Percentiles rank a stretch among this genome's conserved stretches.
Evolutionary conservation across 495 filamentous ascomycete species (phyloP).

Genomic region (Penicillium canariense): DNA sequence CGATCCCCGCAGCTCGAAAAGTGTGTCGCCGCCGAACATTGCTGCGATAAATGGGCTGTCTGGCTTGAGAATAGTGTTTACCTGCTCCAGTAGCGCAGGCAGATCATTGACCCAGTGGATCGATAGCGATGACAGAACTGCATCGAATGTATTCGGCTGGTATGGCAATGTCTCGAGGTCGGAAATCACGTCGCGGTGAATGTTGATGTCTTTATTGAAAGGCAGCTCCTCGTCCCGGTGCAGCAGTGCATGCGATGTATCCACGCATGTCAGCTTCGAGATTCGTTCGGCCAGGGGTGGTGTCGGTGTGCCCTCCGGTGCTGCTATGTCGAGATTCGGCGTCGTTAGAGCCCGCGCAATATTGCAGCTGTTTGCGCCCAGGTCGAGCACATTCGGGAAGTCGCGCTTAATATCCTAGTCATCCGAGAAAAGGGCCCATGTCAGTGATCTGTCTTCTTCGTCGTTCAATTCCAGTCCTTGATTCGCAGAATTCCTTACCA

Average conservation of each 20-base stretch:
- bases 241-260: conserved; percentile 74
- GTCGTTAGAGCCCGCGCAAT: conserved; percentile 76
- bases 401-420: conserved; percentile 83
- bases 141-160: conserved; percentile 74
- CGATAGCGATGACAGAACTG: conserved; percentile 79
- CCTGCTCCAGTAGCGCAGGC: conserved; percentile 73
- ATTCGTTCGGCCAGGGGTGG: conserved; percentile 67
- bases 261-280: conserved; percentile 69
- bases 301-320: conserved; percentile 49
- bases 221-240: conserved; percentile 75
- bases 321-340: conserved; percentile 54
- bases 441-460: conserved; percentile 7
- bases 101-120: conserved; percentile 99
- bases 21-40: conserved; percentile 92
- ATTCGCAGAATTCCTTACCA: conserved; percentile 50
- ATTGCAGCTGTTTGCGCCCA: conserved; percentile 94
- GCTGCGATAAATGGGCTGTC: conserved; percentile 91
- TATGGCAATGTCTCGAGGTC: conserved; percentile 75
- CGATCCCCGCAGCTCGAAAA: conserved; percentile 92
- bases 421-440: background rate
- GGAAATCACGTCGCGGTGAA: conserved; percentile 67
- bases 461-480: background rate
- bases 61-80: conserved; percentile 81
- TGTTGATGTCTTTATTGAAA: conserved; percentile 69
- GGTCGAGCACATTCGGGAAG: conserved; percentile 82